Evolutionary conservation across 1,139 yeast species (phyloP).

Genomic region (Saccharomyces hybrid): DNA sequence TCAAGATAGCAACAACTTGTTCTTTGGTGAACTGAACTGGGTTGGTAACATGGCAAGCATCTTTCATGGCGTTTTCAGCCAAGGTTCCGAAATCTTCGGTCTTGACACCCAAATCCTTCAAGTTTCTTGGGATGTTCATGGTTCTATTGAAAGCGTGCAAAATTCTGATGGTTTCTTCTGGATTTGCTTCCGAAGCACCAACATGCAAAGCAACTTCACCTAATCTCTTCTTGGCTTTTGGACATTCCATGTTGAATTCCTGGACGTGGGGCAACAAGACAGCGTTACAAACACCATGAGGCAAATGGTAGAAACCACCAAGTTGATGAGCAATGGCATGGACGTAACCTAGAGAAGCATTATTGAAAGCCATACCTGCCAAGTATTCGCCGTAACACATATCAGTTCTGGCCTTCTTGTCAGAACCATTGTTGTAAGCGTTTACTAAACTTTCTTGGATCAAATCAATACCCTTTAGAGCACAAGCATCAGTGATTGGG

Average conservation of each 20-base stretch:
- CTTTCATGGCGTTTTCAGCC: slow-evolving; percentile 19
- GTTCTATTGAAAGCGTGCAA: slow-evolving; percentile 11
- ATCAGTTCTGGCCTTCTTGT: slow-evolving; percentile 17
- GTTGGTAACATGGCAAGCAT: slow-evolving; percentile 18
- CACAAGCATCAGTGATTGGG: slow-evolving; percentile 21
- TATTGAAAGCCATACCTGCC: slow-evolving; percentile 23
- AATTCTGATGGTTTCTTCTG: slow-evolving; percentile 13
- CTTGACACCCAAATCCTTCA: slow-evolving; percentile 19
- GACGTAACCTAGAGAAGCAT: slow-evolving; percentile 20
- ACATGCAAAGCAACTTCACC: slow-evolving; percentile 16
- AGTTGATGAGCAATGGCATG: slow-evolving; percentile 21
- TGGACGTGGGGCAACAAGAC: slow-evolving; percentile 20
- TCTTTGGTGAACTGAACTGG: slow-evolving; percentile 19
- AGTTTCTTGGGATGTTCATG: slow-evolving; percentile 16
- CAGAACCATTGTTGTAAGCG: slow-evolving; percentile 15
- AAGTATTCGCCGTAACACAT: slow-evolving; percentile 21
- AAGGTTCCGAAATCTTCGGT: slow-evolving; percentile 15
- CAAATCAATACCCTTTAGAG: slow-evolving; percentile 19
- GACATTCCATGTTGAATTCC: slow-evolving; percentile 10
- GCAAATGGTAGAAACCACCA: slow-evolving; percentile 20
- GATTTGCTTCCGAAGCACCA: slow-evolving; percentile 10
- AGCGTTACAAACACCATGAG: slow-evolving; percentile 21
- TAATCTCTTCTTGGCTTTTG: slow-evolving; percentile 12
- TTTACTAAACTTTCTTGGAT: slow-evolving; percentile 13
- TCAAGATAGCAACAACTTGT: slow-evolving; percentile 16